Evolutionary conservation across 176 grass and related monocot genomes (phyloP), one percentile per base, ranked within the genome.

Genomic region (Canna indica): DNA sequence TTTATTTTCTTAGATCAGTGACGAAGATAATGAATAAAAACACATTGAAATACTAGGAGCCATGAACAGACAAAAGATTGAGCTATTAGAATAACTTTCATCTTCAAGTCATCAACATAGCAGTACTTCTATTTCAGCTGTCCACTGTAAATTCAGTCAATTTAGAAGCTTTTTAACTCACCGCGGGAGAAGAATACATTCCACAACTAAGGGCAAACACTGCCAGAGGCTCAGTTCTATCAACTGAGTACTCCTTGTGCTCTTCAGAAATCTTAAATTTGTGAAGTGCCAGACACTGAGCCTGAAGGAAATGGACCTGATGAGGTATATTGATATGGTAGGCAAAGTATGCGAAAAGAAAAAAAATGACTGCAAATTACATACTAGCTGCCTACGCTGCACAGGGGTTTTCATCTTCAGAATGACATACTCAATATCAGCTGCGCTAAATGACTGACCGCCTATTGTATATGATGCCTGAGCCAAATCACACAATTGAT

Each of bases 171-270:
- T 4, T 18, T 54, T 61, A 50, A 71, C 81, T 99, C 76, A 97
- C 94, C 26, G 94, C 94, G 73, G 94, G 94, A 24, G 94, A 99
- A 85, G 94, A 99, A 59, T 84, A 90, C 89, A 90, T 90, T 71
- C 94, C 89, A 50, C 86, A 92, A 75, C 94, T 93, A 59, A 99
- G 84, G 44, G 84, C 94, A 75, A 99, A 99, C 65, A 88, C 77
- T 25, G 77, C 14, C 68, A 99, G 87, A 35, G 89, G 94, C 46
- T 99, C 89, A 45, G 81, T 50, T 50, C 61, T 84, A 78, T 85
- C 80, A 0, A 99, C 73, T 9, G 89, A 81, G 67, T 85, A 99
- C 68, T 87, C 87, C 53, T 80, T 90, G 75, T 99, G 94, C 78
- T 87, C 82, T 46, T 90, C 89, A 12, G 89, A 88, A 75, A 90